A percentile compares a stretch with the other conserved stretches of the same genome.
Conservation (phyloP, 371 early-diverging fungal species). For the Polyrhizophydium stewartii region DNA sequence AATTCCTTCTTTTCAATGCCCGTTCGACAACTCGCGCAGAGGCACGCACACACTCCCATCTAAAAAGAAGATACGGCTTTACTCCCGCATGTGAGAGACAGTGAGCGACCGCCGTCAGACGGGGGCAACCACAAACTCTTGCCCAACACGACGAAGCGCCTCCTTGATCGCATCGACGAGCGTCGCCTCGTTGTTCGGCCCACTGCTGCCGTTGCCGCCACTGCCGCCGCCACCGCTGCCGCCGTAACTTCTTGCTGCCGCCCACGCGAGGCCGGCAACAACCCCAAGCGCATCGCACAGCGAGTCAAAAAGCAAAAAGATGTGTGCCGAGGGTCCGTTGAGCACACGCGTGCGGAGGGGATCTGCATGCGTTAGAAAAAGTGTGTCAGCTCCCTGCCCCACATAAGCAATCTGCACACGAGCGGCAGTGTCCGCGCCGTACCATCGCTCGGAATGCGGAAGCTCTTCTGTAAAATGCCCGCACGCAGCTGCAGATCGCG, state of each 20-base stretch:
- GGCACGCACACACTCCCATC: too few relatives aligned
- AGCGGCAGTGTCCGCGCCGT: too few relatives aligned
- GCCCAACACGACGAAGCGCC: slow-evolving; percentile 43
- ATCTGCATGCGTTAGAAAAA: slow-evolving; percentile 12
- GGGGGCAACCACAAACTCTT: slow-evolving; percentile 23
- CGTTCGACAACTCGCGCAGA: too few relatives aligned
- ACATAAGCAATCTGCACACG: too few relatives aligned
- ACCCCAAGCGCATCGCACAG: slow-evolving; percentile 48
- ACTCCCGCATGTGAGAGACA: too few relatives aligned
- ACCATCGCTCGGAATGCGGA: background rate
- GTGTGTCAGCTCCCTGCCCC: too few relatives aligned
- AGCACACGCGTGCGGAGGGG: slow-evolving; percentile 40
- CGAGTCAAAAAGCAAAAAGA: slow-evolving; percentile 68
- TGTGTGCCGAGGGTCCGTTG: slow-evolving; percentile 60
- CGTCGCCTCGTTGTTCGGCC: slow-evolving; percentile 38
- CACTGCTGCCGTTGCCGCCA: slow-evolving; percentile 6
- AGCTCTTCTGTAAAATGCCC: background rate
- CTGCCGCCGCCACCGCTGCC: slow-evolving; percentile 5
- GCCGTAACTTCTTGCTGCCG: background rate
- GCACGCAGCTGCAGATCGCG: background rate
- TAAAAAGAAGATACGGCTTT: too few relatives aligned
- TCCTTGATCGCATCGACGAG: slow-evolving; percentile 54
- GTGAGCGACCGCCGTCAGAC: background rate
- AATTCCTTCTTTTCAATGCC: too few relatives aligned
- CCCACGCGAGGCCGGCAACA: slow-evolving; percentile 15